These are phyloP conservation scores for Lycium ferocissimum DNA, from an alignment of 257 asterid genomes.

Conservation along the genomic window DNA sequence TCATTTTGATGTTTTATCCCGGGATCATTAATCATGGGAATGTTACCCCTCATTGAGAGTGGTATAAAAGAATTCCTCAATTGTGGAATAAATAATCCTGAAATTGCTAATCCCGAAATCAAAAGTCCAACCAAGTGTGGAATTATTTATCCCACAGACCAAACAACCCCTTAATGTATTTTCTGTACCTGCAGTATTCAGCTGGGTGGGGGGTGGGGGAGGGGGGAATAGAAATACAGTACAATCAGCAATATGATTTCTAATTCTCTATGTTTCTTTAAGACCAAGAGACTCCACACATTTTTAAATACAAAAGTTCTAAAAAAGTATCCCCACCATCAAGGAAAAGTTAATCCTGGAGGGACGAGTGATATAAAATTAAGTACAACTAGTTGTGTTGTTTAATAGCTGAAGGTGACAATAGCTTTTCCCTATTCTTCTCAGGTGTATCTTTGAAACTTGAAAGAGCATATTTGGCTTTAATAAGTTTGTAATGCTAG, in stretches of 20 bases:
- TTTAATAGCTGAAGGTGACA: not conserved
- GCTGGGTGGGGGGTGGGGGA: too few relatives aligned
- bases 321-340: conserved; percentile 30
- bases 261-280: conserved; percentile 22
- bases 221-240: too few relatives aligned
- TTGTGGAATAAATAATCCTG: too few relatives aligned
- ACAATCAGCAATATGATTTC: conserved; percentile 17
- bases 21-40: too few relatives aligned
- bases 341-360: conserved; percentile 30
- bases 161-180: too few relatives aligned
- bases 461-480: conserved; percentile 25
- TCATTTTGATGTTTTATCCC: too few relatives aligned
- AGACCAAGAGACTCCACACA: conserved; percentile 29
- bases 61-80: too few relatives aligned
- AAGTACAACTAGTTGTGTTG: conserved; percentile 24
- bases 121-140: too few relatives aligned
- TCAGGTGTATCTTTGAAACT: conserved; percentile 23
- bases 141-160: too few relatives aligned
- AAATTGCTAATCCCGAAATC: too few relatives aligned
- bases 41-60: too few relatives aligned
- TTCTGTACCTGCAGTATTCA: too few relatives aligned
- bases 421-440: conserved; percentile 13
- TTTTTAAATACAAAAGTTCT: not conserved
- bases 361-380: conserved; percentile 8
- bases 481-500: not conserved